Conservation (phyloP, 176 grass and related monocot species). For the Elymus sibiricus region DNA sequence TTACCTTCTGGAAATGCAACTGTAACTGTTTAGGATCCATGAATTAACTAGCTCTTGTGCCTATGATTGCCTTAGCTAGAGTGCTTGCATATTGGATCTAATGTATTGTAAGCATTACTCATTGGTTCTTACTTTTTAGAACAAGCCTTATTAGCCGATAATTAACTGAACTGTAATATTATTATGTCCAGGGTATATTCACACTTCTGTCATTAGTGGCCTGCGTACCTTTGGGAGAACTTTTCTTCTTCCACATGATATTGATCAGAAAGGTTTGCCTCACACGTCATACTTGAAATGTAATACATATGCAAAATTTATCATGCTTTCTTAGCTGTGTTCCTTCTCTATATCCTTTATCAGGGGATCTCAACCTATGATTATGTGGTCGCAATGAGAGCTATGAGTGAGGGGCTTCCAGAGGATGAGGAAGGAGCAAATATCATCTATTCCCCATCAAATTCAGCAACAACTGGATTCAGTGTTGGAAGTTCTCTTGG, state of each 20-base stretch:
- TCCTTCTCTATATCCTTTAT: conserved; percentile 24
- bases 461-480: conserved; percentile 95
- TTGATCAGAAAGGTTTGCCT: conserved; percentile 86
- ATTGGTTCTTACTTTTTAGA: not conserved
- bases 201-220: conserved; percentile 83
- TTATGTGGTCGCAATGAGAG: conserved; percentile 97
- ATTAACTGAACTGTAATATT: conserved; percentile 30
- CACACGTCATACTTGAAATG: conserved; percentile 1
- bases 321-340: conserved; percentile 10
- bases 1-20: not conserved
- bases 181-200: conserved; percentile 69
- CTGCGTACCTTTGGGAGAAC: conserved; percentile 82
- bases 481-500: conserved; percentile 88
- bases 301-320: conserved; percentile 9
- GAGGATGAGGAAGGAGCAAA: conserved; percentile 81
- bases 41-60: not conserved
- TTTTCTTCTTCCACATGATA: conserved; percentile 99
- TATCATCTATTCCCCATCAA: conserved; percentile 83
- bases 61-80: not conserved
- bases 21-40: conserved; percentile 11
- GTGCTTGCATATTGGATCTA: not conserved
- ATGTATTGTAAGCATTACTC: not conserved
- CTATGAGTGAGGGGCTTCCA: conserved; percentile 85
- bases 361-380: conserved; percentile 98
- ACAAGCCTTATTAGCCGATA: not conserved